Evolutionary conservation across 2,329 filamentous ascomycete genomes (phyloP).

Genomic region (Diaporthe aspalathi): DNA sequence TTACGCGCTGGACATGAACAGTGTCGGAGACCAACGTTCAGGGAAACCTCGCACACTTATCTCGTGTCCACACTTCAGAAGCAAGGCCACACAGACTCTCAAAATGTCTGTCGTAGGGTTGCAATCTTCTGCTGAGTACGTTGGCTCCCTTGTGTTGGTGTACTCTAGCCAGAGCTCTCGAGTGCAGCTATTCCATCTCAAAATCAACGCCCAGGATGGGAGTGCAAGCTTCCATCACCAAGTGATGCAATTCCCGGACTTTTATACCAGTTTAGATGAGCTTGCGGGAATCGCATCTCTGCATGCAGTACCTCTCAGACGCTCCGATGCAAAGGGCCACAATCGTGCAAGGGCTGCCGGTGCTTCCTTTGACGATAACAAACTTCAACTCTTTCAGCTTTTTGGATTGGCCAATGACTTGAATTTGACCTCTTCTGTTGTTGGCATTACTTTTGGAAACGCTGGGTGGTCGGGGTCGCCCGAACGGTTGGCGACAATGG

Average conservation of each 20-base stretch:
- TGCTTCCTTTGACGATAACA: slow-evolving; percentile 47
- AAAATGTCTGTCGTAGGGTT: slow-evolving; percentile 50
- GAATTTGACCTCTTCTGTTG: slow-evolving; percentile 53
- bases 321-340: background rate
- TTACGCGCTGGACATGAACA: slow-evolving; percentile 58
- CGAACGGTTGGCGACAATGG: slow-evolving; percentile 42
- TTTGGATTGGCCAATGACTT: slow-evolving; percentile 56
- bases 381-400: slow-evolving; percentile 60
- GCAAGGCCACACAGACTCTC: slow-evolving; percentile 51
- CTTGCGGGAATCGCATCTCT: slow-evolving; percentile 29
- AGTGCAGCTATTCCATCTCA: slow-evolving; percentile 53
- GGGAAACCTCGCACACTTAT: slow-evolving; percentile 48
- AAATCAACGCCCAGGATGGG: slow-evolving; percentile 39
- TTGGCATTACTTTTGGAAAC: slow-evolving; percentile 15
- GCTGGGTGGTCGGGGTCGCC: background rate
- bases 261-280: background rate
- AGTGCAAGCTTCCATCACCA: slow-evolving; percentile 54
- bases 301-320: slow-evolving; percentile 29
- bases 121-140: slow-evolving; percentile 7
- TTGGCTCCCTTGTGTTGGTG: slow-evolving; percentile 48
- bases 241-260: slow-evolving; percentile 38
- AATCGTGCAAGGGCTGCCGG: slow-evolving; percentile 25
- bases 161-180: slow-evolving; percentile 49
- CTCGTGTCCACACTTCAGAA: slow-evolving; percentile 59
- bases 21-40: slow-evolving; percentile 25